These are phyloP conservation scores for Catenaria anguillulae DNA, from an alignment of 371 early-diverging fungal genomes.

Conservation along the genomic window DNA sequence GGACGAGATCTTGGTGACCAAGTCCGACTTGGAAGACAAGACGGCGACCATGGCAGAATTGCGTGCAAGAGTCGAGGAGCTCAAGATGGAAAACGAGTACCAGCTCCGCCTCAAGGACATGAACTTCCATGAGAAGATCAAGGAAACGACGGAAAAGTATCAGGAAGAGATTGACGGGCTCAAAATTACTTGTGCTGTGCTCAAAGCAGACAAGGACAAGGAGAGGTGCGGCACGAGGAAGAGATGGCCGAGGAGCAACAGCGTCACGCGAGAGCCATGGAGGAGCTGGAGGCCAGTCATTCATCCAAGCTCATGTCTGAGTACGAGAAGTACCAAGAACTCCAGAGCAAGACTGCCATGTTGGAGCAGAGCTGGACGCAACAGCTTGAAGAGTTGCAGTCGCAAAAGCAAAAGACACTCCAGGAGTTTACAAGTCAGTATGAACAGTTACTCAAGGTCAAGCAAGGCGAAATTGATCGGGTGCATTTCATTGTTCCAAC, in stretches of 20 bases:
- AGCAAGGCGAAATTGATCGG: constrained; percentile 30
- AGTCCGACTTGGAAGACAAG: constrained; percentile 36
- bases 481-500: constrained; percentile 13
- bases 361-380: constrained; percentile 30
- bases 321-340: constrained; percentile 37
- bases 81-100: constrained; percentile 41
- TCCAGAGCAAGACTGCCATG: constrained; percentile 25
- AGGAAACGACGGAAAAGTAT: constrained; percentile 32
- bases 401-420: constrained; percentile 23
- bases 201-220: constrained; percentile 37
- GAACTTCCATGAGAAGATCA: constrained; percentile 38
- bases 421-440: constrained; percentile 21
- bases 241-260: constrained; percentile 17
- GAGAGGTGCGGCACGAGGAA: constrained; percentile 31
- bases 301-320: constrained; percentile 34
- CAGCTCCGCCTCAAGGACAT: constrained; percentile 39
- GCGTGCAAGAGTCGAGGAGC: constrained; percentile 26
- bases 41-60: constrained; percentile 27
- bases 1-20: constrained; percentile 38
- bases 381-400: constrained; percentile 26
- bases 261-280: constrained; percentile 21
- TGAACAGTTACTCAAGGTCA: constrained; percentile 21
- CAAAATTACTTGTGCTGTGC: constrained; percentile 24
- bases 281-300: constrained; percentile 29
- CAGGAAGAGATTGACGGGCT: constrained; percentile 36